Conservation (phyloP, 768 basidiomycete species). For the Lactifluus pinguis region DNA sequence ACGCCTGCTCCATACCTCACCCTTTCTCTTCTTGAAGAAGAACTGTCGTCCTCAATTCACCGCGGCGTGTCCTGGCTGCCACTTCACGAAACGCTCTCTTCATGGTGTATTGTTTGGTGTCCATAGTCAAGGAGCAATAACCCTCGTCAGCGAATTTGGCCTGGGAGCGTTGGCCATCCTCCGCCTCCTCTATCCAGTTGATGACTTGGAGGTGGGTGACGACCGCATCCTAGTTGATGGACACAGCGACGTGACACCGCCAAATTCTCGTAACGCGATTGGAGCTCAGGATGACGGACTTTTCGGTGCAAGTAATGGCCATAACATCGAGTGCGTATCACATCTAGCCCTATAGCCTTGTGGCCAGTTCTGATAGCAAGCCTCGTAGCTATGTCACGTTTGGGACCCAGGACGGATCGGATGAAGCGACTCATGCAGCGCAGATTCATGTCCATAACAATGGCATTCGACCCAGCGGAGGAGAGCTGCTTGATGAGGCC, state of each 20-base stretch:
- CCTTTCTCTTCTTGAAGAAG: slow-evolving; percentile 75
- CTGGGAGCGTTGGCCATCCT: too few relatives aligned
- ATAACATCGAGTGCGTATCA: slow-evolving; percentile 57
- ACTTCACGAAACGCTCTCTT: too few relatives aligned
- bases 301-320: slow-evolving; percentile 55
- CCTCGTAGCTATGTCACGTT: slow-evolving; percentile 62
- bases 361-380: background rate
- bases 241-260: too few relatives aligned
- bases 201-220: too few relatives aligned
- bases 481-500: slow-evolving; percentile 36
- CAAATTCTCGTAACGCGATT: too few relatives aligned
- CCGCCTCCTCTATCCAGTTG: too few relatives aligned
- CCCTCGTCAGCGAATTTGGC: too few relatives aligned
- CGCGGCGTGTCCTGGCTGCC: slow-evolving; percentile 36
- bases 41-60: slow-evolving; percentile 55
- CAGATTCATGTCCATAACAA: slow-evolving; percentile 85
- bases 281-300: too few relatives aligned
- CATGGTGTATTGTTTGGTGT: too few relatives aligned
- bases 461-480: slow-evolving; percentile 75
- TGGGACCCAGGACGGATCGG: slow-evolving; percentile 43
- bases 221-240: too few relatives aligned
- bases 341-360: background rate
- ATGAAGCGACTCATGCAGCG: slow-evolving; percentile 45
- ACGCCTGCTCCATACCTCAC: slow-evolving; percentile 48
- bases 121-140: too few relatives aligned